Percentiles rank a stretch among this genome's conserved stretches.
Conservation (phyloP, 495 filamentous ascomycete species). For the Tuber melanosporum region DNA sequence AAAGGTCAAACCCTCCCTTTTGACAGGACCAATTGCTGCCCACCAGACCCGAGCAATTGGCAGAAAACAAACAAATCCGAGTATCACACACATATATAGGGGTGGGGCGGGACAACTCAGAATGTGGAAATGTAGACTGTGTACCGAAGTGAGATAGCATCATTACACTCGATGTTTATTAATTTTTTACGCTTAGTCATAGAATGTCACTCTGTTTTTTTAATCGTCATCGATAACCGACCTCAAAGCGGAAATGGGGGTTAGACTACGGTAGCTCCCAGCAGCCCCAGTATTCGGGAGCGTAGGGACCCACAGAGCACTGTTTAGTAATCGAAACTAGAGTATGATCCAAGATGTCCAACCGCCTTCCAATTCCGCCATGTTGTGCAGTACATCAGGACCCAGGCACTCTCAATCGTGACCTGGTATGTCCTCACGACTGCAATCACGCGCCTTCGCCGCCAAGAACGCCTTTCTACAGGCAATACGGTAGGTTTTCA, state of each 20-base stretch:
- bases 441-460: not conserved
- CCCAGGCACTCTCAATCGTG: not conserved
- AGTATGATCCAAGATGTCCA: not conserved
- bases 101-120: not conserved
- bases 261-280: not conserved
- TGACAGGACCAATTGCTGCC: not conserved
- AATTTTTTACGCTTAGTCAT: not conserved
- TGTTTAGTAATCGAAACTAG: not conserved
- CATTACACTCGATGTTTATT: not conserved
- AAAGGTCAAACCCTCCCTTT: not conserved
- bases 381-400: not conserved
- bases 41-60: not conserved
- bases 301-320: not conserved
- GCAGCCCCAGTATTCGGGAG: not conserved
- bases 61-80: not conserved
- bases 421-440: not conserved
- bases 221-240: not conserved
- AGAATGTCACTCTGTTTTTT: not conserved
- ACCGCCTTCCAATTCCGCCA: not conserved
- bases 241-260: not conserved
- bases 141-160: not conserved
- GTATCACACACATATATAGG: too few relatives aligned
- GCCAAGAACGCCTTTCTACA: constrained; percentile 50
- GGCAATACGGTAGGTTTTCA: constrained; percentile 52
- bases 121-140: not conserved